Evolutionary conservation across 176 grass and related monocot species (phyloP), one percentile per base, ranked within the genome.

Genomic region (Typha latifolia): DNA sequence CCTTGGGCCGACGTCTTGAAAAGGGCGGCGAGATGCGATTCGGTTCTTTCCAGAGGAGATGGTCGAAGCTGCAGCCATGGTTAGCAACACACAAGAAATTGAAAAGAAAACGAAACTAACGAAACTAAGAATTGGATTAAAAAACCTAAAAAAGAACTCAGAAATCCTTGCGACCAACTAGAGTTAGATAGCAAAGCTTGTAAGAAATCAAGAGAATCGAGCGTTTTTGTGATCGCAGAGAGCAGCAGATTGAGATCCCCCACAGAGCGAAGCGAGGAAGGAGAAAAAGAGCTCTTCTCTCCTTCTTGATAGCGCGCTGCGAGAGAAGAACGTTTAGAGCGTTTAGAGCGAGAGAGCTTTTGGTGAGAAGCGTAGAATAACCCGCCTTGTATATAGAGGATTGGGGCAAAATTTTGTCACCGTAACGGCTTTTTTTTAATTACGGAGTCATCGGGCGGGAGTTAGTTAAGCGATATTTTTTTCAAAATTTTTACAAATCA

Each of bases 31-130:
- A 7, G 81, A 72, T 19, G 67, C 70, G 49, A 47, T 55, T 66
- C 47, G 67, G 70, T 12, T 68, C 77, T 91, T 91, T 62, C 66
- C 70, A 0, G 88, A 74, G 14, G 80, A 81, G 73, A 81, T 78
- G 20, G 84, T 78, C 69, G 88, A 84, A 1, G 74, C 59, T 86
- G 71, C 74, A 48, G 81, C 88, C 83, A 91, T 91, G 67, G 49
- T 83, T 69, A 84, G 70, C 31, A 59, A 34, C 51, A 80, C 65
- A 64, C 57, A 49, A 56, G 26, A 24, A 70, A 71, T 49, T 50
- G 7, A 47, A 26, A 12, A 74, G 69, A 12, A 21, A 24, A 66
- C 50, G 26, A 20, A 20, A 51, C 18, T 8, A 57, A 27, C 14
- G 51, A 63, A 69, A 62, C 62, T 43, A 43, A 73, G 70, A 23